A percentile compares a stretch with the other conserved stretches of the same genome.
Conservation (phyloP, 768 basidiomycete species). For the Boletus rubroflammeus region DNA sequence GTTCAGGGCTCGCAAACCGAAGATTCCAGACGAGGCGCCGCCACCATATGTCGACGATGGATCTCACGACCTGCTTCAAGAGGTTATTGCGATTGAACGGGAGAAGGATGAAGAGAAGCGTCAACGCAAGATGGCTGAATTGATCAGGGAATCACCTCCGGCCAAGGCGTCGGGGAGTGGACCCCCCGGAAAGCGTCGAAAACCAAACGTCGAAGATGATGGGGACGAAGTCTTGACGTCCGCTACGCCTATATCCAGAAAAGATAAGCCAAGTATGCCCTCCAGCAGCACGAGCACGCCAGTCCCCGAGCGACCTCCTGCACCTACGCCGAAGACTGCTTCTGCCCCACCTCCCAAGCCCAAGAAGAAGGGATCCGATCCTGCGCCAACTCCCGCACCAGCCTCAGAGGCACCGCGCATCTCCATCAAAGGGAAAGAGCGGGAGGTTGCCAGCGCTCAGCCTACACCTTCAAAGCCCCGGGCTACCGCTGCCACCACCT, state of each 20-base stretch:
- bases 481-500: slow-evolving; percentile 37
- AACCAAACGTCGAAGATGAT: slow-evolving; percentile 44
- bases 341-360: slow-evolving; percentile 30
- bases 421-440: slow-evolving; percentile 74
- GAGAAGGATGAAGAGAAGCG: slow-evolving; percentile 57
- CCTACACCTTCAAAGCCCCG: slow-evolving; percentile 40
- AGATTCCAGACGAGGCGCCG: slow-evolving; percentile 46
- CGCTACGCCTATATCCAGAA: slow-evolving; percentile 59
- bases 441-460: slow-evolving; percentile 41
- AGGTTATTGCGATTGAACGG: slow-evolving; percentile 76
- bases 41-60: slow-evolving; percentile 75
- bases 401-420: slow-evolving; percentile 31
- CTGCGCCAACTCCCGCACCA: slow-evolving; percentile 17
- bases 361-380: slow-evolving; percentile 42
- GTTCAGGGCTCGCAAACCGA: slow-evolving; percentile 41
- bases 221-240: slow-evolving; percentile 59
- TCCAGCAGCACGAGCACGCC: slow-evolving; percentile 42
- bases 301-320: slow-evolving; percentile 33
- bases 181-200: slow-evolving; percentile 57
- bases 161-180: slow-evolving; percentile 37
- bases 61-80: slow-evolving; percentile 76
- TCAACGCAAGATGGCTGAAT: slow-evolving; percentile 41
- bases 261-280: slow-evolving; percentile 32
- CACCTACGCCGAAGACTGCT: slow-evolving; percentile 25
- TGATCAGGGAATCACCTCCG: slow-evolving; percentile 35